Base-by-base conservation (phyloP, 805 yeast species). In the Pichia sporocuriosa region DNA sequence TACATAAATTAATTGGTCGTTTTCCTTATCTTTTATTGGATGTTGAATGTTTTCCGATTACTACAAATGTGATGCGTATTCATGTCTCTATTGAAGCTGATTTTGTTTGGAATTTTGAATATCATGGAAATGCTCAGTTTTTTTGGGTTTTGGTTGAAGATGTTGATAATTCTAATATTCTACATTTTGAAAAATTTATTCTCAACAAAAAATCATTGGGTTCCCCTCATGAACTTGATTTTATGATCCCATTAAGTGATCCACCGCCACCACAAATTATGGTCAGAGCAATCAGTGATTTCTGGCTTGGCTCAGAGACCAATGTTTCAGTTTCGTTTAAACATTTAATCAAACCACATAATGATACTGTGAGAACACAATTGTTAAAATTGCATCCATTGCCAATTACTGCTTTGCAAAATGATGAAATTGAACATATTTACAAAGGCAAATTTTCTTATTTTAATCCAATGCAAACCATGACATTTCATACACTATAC, bases 401-500 rank as follows among this genome's bases (percentile, higher is more conserved):
- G 25, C 97, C 97, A 0, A 67, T 81, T 0, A 62, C 81, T 0
- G 97, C 97, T 0, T 66, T 90, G 25, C 84, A 87, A 43, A 71
- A 88, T 56, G 63, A 71, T 1, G 66, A 69, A 13, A 61, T 86
- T 34, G 95, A 89, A 57, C 56, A 67, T 4, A 79, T 89, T 32
- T 93, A 93, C 58, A 65, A 69, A 4, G 44, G 59, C 6, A 77
- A 72, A 51, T 93, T 93, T 68, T 75, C 75, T 43, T 90, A 84
- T 62, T 93, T 93, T 72, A 93, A 93, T 58, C 97, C 98, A 4
- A 89, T 93, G 96, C 98, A 93, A 63, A 90, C 97, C 0, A 90
- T 90, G 97, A 75, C 83, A 0, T 93, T 93, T 65, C 95, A 89
- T 57, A 76, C 96, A 0, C 63, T 93, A 35, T 93, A 89, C 64